Evolutionary conservation across 345 rosid genomes (phyloP).

Genomic region (Salix udensis): DNA sequence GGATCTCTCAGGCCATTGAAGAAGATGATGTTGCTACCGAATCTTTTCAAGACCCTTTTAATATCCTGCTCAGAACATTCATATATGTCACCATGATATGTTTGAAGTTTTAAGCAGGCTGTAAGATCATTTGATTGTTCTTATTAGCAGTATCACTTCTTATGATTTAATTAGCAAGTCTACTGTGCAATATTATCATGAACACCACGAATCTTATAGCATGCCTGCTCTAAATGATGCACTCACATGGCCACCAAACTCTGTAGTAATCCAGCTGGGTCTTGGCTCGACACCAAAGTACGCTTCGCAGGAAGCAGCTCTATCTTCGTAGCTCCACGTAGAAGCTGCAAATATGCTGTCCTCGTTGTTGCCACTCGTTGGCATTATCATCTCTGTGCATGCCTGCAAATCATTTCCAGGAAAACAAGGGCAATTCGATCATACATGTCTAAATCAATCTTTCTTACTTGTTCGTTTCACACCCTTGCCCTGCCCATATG

Average conservation of each 20-base stretch:
- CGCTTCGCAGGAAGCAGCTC: conserved; percentile 13
- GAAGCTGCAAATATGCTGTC: conserved; percentile 50
- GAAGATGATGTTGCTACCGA: conserved; percentile 61
- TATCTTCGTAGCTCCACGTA: conserved; percentile 19
- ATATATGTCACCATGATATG: neutral
- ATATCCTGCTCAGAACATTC: conserved; percentile 33
- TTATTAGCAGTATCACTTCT: neutral
- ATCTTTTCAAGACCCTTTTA: conserved; percentile 42
- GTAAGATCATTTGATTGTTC: neutral
- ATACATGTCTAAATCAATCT: neutral
- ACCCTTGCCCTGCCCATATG: no score
- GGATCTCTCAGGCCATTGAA: conserved; percentile 73
- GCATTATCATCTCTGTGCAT: conserved; percentile 66
- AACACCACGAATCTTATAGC: neutral
- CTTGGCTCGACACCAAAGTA: conserved; percentile 30
- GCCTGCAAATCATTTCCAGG: conserved; percentile 30
- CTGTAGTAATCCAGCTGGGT: conserved; percentile 44
- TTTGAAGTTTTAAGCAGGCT: neutral
- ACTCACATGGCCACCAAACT: conserved; percentile 57
- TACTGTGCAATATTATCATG: neutral
- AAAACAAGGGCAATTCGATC: neutral
- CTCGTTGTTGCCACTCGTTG: conserved; percentile 27
- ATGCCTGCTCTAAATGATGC: neutral
- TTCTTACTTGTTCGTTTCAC: neutral
- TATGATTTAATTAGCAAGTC: neutral